A percentile compares a stretch with the other conserved stretches of the same genome.
Evolutionary conservation across 495 filamentous ascomycete genomes (phyloP).

Genomic region (Penicillium cinerascens): DNA sequence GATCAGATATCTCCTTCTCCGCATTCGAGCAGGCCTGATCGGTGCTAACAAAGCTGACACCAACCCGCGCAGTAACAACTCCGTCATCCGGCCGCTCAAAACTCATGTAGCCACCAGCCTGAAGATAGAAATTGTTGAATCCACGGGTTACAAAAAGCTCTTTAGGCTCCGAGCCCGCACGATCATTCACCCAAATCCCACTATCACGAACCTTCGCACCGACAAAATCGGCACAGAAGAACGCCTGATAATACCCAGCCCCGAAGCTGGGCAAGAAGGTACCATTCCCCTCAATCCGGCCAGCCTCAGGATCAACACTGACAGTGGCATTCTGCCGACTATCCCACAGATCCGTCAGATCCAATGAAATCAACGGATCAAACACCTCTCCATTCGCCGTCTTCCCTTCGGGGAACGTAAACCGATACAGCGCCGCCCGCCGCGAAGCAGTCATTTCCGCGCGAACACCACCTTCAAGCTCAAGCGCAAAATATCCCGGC

Average conservation of each 20-base stretch:
- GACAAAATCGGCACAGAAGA: constrained; percentile 71
- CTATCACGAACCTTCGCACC: constrained; percentile 57
- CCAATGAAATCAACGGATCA: constrained; percentile 58
- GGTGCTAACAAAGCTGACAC: constrained; percentile 66
- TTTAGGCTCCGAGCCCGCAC: constrained; percentile 54
- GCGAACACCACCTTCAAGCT: constrained; percentile 53
- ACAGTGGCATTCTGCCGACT: constrained; percentile 62
- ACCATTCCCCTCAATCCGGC: constrained; percentile 62
- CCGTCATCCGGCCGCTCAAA: constrained; percentile 46
- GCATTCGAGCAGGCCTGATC: constrained; percentile 65
- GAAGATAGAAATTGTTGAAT: constrained; percentile 57
- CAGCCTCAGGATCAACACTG: constrained; percentile 53
- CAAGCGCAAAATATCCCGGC: constrained; percentile 66
- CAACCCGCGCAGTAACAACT: constrained; percentile 58
- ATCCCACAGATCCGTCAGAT: constrained; percentile 63
- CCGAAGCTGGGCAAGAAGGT: constrained; percentile 69
- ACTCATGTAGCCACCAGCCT: constrained; percentile 62
- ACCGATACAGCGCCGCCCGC: constrained; percentile 65
- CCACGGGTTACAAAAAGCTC: constrained; percentile 53
- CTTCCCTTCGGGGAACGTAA: constrained; percentile 55
- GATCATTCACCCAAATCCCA: constrained; percentile 63
- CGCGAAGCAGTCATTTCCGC: constrained; percentile 68
- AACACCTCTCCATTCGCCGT: constrained; percentile 37
- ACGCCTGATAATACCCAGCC: constrained; percentile 54
- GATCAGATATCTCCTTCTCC: constrained; percentile 61